Percentiles rank a stretch among this genome's conserved stretches.
Evolutionary conservation across 2,329 filamentous ascomycete genomes (phyloP).

Genomic region (Lasiodiplodia citricola): DNA sequence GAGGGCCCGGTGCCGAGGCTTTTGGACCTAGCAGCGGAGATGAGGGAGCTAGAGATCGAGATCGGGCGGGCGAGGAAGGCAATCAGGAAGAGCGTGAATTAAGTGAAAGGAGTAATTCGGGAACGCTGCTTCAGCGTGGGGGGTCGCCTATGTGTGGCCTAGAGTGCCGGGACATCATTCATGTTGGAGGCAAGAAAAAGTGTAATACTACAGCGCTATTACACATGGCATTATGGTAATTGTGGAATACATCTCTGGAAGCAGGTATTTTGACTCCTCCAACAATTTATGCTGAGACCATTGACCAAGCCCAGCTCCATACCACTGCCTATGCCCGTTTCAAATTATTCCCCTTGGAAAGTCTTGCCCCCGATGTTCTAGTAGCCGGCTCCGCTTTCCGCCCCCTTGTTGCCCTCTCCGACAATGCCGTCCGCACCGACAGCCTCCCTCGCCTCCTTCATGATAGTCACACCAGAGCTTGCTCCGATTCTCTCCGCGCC

Average conservation of each 20-base stretch:
- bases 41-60: slow-evolving; percentile 71
- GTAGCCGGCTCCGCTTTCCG: slow-evolving; percentile 34
- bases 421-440: slow-evolving; percentile 29
- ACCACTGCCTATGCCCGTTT: background rate
- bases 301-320: background rate
- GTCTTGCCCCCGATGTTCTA: background rate
- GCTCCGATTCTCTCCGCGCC: slow-evolving; percentile 63
- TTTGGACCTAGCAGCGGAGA: slow-evolving; percentile 62
- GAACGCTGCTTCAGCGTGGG: background rate
- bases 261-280: background rate
- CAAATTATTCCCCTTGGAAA: background rate
- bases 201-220: too few relatives aligned
- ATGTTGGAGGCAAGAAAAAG: too few relatives aligned
- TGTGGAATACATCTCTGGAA: background rate
- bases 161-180: too few relatives aligned
- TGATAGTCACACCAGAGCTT: slow-evolving; percentile 61
- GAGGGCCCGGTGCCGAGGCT: slow-evolving; percentile 64
- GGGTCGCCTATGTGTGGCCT: too few relatives aligned
- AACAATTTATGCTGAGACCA: background rate
- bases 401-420: slow-evolving; percentile 10
- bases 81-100: slow-evolving; percentile 42
- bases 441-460: slow-evolving; percentile 51
- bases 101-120: background rate
- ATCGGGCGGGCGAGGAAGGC: slow-evolving; percentile 63
- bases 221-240: background rate